Conservation (phyloP, 345 rosid species). For the Theobroma cacao region DNA sequence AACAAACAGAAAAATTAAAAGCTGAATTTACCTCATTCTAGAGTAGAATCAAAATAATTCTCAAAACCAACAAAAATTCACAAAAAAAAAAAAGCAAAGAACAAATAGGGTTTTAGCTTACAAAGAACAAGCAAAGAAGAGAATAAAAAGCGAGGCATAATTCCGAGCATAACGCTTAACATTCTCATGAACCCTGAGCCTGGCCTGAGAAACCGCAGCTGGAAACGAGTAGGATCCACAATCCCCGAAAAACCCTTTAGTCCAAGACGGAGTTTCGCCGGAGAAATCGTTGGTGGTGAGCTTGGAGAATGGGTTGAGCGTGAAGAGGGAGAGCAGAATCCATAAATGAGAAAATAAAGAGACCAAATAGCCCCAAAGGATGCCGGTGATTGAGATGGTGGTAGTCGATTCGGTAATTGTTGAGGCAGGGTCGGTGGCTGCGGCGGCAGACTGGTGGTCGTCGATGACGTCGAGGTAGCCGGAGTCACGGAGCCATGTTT, state of each 20-base stretch:
- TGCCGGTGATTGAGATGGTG: conserved; percentile 31
- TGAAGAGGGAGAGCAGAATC: conserved; percentile 56
- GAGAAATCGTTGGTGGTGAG: conserved; percentile 81
- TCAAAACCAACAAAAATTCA: neutral
- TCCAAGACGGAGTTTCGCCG: conserved; percentile 78
- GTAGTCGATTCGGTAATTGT: conserved; percentile 22
- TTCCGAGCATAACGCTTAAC: conserved; percentile 86
- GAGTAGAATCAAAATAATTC: conserved; percentile 1
- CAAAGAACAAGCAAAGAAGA: conserved; percentile 88
- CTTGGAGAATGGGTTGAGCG: conserved; percentile 83
- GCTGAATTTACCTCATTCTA: neutral
- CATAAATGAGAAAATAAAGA: conserved; percentile 40
- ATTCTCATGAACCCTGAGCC: conserved; percentile 84
- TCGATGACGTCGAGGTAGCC: conserved; percentile 91
- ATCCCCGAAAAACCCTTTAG: conserved; percentile 65
- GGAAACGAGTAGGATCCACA: conserved; percentile 75
- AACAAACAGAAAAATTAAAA: neutral
- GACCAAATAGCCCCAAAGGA: conserved; percentile 33
- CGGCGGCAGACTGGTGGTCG: conserved; percentile 44
- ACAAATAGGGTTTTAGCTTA: conserved; percentile 25
- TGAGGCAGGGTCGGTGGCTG: conserved; percentile 26
- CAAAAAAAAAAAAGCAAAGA: neutral
- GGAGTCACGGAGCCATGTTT: conserved; percentile 93
- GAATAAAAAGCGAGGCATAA: conserved; percentile 65
- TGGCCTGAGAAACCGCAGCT: conserved; percentile 62